Evolutionary conservation across 768 basidiomycete species (phyloP), one percentile per base, ranked within the genome.

Genomic region (Pisolithus orientalis): DNA sequence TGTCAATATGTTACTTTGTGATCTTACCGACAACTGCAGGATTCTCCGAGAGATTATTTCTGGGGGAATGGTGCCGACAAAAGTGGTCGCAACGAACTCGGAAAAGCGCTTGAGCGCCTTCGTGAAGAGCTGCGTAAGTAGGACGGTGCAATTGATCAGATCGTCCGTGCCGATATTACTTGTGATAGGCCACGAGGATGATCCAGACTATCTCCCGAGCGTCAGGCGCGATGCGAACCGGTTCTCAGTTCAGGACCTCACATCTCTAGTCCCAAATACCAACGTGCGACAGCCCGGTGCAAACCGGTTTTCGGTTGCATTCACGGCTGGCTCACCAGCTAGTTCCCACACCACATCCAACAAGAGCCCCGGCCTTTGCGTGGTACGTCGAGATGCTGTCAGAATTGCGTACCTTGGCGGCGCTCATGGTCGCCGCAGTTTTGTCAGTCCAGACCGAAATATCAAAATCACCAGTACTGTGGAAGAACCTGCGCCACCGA

Each of bases 21-120:
- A 29, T 32, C 13, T 47, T 49, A 21, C n/a, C 29, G 16, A 25
- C 25, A 31, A 4, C 24, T 9, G 29, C 56, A 86, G 84, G 78
- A 85, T 60, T 87, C 84, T n/a, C 82, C 83, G 53, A 83, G 80
- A 56, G 87, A 89, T 64, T 73, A 84, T 39, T 87, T 87, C 66
- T 89, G 87, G 85, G 87, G 87, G n/a, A 66, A 81, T 54, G 87
- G 87, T 5, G 72, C 77, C 38, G 83, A 89, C 63, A 70, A 76
- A 27, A 69, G 74, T 59, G 87, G 87, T 21, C 78, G 80, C 39
- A 89, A 89, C 56, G 84, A 89, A 64, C 78, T 89, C 31, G 87
- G 87, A 39, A 85, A 83, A 62, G 80, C 83, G 10, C 74, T 88
- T 10, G 77, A 80, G 57, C 77, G 83, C 56, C 68, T 89, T 57